Evolutionary conservation across 352 stramenopile species (phyloP), one percentile per base, ranked within the genome.

Genomic region (Phytophthora boehmeriae): DNA sequence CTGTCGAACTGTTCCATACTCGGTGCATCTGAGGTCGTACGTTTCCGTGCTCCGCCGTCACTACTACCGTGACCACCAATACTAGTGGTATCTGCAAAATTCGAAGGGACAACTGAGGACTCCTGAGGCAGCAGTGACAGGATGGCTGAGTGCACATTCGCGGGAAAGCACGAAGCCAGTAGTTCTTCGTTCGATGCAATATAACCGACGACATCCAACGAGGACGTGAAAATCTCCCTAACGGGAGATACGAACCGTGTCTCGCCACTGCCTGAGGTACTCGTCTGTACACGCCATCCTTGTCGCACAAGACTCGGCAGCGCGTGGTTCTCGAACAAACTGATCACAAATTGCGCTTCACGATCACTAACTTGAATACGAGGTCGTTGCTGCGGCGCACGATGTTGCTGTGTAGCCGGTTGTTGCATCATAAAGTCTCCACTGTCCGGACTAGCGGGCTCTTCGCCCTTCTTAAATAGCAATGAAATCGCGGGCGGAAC

Each of bases 261-360:
- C 22, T 76, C 50, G 13, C 52, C 49, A 17, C 39, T 58, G 17
- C 69, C 79, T 0, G 74, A 71, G 8, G 35, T 57, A 14, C 58
- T 79, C 3, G 57, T 67, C 48, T 88, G 71, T 4, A 90, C 67
- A 8, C 70, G 76, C 86, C 86, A 95, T 2, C 84, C 84, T 48
- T 86, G 73, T 19, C 77, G 80, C 25, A 90, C 42, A 13, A 95
- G 57, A 54, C 71, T 71, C 1, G 84, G 84, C 1, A 93, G 53
- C 11, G 86, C 86, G 44, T 95, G 79, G 50, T 85, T 93, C 42
- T 95, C 86, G 56, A 95, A 93, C 39, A 93, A 65, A 45, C 80
- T 76, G 19, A 83, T 71, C 8, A 93, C 76, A 44, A 93, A 90
- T 52, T 92, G 83, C 5, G 78, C 78, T 43, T 95, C 86, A 9